Conservation (phyloP, 345 rosid genomes). For the Eucalyptus tenuipes region DNA sequence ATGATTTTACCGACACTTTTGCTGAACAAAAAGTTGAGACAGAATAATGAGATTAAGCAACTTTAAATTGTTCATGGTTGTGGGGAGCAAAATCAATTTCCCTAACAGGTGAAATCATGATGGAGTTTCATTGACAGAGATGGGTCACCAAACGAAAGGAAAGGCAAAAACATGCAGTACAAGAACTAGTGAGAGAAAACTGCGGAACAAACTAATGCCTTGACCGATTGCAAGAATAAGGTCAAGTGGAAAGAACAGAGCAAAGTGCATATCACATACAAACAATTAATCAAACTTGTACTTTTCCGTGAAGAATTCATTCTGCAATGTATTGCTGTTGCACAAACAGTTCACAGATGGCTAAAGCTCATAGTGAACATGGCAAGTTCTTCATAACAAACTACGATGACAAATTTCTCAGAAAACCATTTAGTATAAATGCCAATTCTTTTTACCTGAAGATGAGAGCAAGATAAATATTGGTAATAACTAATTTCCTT, state of each 20-base stretch:
- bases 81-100: constrained; percentile 88
- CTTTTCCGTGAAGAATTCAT: not conserved
- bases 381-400: not conserved
- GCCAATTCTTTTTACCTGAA: not conserved
- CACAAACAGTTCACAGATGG: not conserved
- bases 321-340: not conserved
- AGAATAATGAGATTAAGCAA: constrained; percentile 51
- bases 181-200: not conserved
- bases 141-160: constrained; percentile 14
- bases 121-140: constrained; percentile 35
- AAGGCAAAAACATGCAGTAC: not conserved
- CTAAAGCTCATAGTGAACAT: not conserved
- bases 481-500: not conserved
- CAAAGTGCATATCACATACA: not conserved
- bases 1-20: constrained; percentile 52
- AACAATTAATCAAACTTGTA: not conserved
- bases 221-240: not conserved
- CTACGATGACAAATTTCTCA: not conserved
- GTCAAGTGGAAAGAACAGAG: not conserved
- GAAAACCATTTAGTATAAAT: not conserved
- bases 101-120: constrained; percentile 69
- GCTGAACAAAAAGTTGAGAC: constrained; percentile 54
- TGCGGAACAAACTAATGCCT: not conserved
- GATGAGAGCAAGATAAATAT: not conserved
- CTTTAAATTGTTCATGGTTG: constrained; percentile 44